Conservation (phyloP, 768 basidiomycete genomes). For the Kwoniella dejecticola region DNA sequence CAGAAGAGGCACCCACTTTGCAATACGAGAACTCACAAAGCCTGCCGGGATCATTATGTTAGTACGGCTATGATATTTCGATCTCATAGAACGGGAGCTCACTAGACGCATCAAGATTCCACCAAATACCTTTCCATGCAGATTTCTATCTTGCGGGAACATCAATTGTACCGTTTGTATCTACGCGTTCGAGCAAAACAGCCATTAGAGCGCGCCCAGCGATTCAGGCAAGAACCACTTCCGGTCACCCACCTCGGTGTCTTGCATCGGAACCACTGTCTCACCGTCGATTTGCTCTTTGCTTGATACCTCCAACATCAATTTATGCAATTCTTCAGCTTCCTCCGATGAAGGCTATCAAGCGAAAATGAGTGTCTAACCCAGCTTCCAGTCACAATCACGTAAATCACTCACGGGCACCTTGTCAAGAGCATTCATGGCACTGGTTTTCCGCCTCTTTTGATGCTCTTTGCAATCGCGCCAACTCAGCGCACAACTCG, state of each 20-base stretch:
- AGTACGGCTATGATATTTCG: too few species aligned
- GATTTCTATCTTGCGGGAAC: conserved; percentile 82
- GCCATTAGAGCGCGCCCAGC: not conserved
- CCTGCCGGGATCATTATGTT: conserved; percentile 3
- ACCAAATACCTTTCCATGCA: conserved; percentile 82
- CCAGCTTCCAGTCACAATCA: not conserved
- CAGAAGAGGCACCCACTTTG: conserved; percentile 17
- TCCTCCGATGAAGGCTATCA: conserved; percentile 67
- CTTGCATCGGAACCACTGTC: conserved; percentile 72
- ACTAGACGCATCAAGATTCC: conserved; percentile 69
- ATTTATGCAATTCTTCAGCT: conserved; percentile 68
- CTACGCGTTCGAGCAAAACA: conserved; percentile 24
- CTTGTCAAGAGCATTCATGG: conserved; percentile 66
- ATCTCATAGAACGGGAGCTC: too few species aligned
- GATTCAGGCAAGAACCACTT: too few species aligned
- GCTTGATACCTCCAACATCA: conserved; percentile 63
- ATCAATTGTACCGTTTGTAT: conserved; percentile 61
- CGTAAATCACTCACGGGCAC: conserved; percentile 59
- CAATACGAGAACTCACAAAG: conserved; percentile 14
- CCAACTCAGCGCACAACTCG: not conserved
- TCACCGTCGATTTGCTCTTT: conserved; percentile 57
- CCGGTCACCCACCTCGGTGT: conserved; percentile 64
- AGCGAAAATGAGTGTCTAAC: not conserved
- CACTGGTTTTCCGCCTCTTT: conserved; percentile 62
- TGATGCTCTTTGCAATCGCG: conserved; percentile 65